Evolutionary conservation across 2,329 filamentous ascomycete genomes (phyloP).

Genomic region (Calonectria fujianensis): DNA sequence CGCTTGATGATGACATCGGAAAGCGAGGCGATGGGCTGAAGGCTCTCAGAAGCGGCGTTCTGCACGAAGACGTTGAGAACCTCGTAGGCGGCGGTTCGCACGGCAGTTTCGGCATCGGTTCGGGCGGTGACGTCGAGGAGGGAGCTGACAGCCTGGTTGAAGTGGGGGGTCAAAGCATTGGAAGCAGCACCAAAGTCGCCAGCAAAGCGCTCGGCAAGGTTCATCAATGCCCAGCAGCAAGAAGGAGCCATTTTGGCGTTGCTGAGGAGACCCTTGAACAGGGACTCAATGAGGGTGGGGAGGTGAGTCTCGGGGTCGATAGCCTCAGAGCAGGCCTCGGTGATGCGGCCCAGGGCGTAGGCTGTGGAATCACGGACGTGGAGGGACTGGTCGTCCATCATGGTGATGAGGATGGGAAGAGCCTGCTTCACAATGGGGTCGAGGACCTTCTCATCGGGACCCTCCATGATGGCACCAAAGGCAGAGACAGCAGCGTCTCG

Average conservation of each 20-base stretch:
- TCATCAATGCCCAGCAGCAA: conserved; percentile 99
- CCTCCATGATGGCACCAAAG: conserved; percentile 99
- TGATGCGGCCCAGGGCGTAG: conserved; percentile 96
- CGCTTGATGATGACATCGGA: conserved; percentile 93
- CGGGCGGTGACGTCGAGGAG: conserved; percentile 91
- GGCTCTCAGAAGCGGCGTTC: conserved; percentile 90
- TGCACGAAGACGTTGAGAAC: conserved; percentile 96
- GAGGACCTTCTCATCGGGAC: conserved; percentile 92
- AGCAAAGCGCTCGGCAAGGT: conserved; percentile 95
- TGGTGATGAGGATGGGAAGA: conserved; percentile 89
- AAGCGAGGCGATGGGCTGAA: conserved; percentile 86
- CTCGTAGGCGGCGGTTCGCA: conserved; percentile 97
- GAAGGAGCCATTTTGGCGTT: conserved; percentile 98
- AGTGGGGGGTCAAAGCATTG: conserved; percentile 93
- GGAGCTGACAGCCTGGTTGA: conserved; percentile 91
- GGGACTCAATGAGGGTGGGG: conserved; percentile 87
- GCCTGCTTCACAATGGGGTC: conserved; percentile 98
- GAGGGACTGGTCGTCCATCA: conserved; percentile 92
- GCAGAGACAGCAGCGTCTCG: conserved; percentile 97
- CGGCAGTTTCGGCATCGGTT: conserved; percentile 87
- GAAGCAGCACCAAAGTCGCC: conserved; percentile 85
- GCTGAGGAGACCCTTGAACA: conserved; percentile 92
- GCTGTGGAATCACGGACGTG: conserved; percentile 97
- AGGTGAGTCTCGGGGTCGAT: conserved; percentile 91
- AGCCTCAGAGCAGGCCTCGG: conserved; percentile 92